Base-by-base conservation (phyloP, 352 stramenopile species). In the Phytophthora fragariae region DNA sequence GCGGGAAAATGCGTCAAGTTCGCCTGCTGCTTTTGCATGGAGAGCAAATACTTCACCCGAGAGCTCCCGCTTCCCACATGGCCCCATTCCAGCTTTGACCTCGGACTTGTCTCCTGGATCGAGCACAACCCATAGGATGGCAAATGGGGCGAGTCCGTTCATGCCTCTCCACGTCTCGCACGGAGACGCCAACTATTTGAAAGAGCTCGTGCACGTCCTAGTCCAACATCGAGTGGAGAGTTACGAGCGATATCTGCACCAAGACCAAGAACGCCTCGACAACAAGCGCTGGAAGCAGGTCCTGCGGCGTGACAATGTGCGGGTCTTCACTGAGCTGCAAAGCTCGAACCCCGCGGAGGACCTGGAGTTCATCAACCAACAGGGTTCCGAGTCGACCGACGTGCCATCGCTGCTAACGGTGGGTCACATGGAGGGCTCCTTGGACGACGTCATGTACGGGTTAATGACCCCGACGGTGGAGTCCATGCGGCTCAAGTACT, bases 381-480 rank as follows among this genome's bases (percentile, higher is more conserved):
- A 76, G 44, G 6, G 56, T 44, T 15, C 62, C 11, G 60, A 73
- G 4, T 21, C 73, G 64, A 64, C 70, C 0, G 60, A 70, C 27
- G 31, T 79, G 57, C 79, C 67, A 0, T 41, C 68, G 49, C 29
- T 85, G 49, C 21, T 79, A 10, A 58, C 47, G 9, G 47, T 81
- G 4, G 79, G 79, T n/a, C 62, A 64, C 21, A 64, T 85, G 33
- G 65, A 77, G 2, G 74, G 74, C 21, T 67, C 27, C 3, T 35
- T 81, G 33, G 62, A 81, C 53, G 80, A 89, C 66, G 69, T 83
- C 52, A 71, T 89, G 63, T 87, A 83, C 68, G 77, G 77, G 3
- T 53, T 81, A n/a, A 59, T 86, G 24, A 76, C 73, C 55, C 57
- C 71, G 27, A 81, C 77, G 47, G 65, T 72, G 17, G 70, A 58